phyloP scores from a whole-genome alignment of 2,329 filamentous ascomycete genomes.

The Mycocentrospora acerina region DNA sequence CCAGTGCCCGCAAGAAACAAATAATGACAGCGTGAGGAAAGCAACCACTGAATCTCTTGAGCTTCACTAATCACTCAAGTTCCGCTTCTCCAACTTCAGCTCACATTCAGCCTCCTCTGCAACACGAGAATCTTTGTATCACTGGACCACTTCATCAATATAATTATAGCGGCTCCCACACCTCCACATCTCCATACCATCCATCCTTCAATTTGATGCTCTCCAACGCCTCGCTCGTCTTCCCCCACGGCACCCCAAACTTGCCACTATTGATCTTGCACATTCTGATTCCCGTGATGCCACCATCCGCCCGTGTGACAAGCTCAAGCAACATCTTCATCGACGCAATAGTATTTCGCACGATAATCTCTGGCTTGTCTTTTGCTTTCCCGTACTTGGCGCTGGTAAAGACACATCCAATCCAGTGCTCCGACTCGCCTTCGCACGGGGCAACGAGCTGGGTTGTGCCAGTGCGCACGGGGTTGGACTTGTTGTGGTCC shows the following conservation, averaged over 20 bases:
- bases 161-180: constrained; percentile 21
- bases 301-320: constrained; percentile 35
- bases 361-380: constrained; percentile 47
- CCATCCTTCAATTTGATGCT: constrained; percentile 23
- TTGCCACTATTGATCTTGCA: constrained; percentile 61
- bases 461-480: constrained; percentile 48
- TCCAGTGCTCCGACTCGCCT: constrained; percentile 49
- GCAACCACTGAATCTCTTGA: too few species aligned
- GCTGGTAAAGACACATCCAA: constrained; percentile 62
- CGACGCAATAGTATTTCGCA: constrained; percentile 52
- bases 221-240: constrained; percentile 48
- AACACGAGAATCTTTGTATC: too few species aligned
- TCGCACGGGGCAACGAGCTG: constrained; percentile 56
- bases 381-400: constrained; percentile 49
- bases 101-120: too few species aligned
- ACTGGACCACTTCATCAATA: too few species aligned
- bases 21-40: too few species aligned
- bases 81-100: too few species aligned
- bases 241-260: constrained; percentile 58
- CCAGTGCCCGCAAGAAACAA: too few species aligned
- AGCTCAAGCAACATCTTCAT: constrained; percentile 52
- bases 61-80: too few species aligned
- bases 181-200: constrained; percentile 23
- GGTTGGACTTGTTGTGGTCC: constrained; percentile 20
- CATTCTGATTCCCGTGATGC: constrained; percentile 44